A percentile compares a stretch with the other conserved stretches of the same genome.
Evolutionary conservation across 805 yeast species (phyloP).

Genomic region (Clavispora phyllophila): DNA sequence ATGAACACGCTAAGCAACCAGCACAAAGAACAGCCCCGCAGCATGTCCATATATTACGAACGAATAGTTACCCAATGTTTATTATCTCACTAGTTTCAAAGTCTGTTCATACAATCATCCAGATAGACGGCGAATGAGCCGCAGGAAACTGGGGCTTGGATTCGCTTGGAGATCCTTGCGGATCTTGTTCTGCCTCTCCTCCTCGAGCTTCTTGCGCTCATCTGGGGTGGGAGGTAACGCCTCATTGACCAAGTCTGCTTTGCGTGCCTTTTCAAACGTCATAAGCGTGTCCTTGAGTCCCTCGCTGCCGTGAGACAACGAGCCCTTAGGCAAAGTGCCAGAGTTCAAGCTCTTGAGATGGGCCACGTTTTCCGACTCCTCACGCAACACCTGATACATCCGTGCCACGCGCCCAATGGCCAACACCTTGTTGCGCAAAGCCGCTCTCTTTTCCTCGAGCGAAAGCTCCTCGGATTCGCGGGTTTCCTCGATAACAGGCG

Average conservation of each 20-base stretch:
- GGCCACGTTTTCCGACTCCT: slow-evolving; percentile 81
- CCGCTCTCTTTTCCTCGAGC: slow-evolving; percentile 37
- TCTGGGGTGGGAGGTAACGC: slow-evolving; percentile 77
- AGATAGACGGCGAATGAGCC: slow-evolving; percentile 34
- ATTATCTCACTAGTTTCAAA: too few relatives aligned
- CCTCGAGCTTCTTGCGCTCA: slow-evolving; percentile 44
- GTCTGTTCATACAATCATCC: too few relatives aligned
- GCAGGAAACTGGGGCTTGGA: slow-evolving; percentile 34
- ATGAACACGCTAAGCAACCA: too few relatives aligned
- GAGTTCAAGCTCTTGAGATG: slow-evolving; percentile 69
- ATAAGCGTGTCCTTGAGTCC: slow-evolving; percentile 66
- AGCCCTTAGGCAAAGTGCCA: slow-evolving; percentile 81
- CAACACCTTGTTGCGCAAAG: slow-evolving; percentile 78
- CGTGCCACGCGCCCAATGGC: slow-evolving; percentile 96
- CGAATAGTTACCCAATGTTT: too few relatives aligned
- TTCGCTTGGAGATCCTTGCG: slow-evolving; percentile 27
- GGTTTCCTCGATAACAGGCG: slow-evolving; percentile 3
- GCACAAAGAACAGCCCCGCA: too few relatives aligned
- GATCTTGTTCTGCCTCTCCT: slow-evolving; percentile 42
- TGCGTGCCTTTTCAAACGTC: slow-evolving; percentile 78
- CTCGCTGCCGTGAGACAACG: slow-evolving; percentile 76
- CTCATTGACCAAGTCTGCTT: slow-evolving; percentile 78
- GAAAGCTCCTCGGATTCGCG: slow-evolving; percentile 16
- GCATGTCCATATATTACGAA: too few relatives aligned
- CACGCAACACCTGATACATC: slow-evolving; percentile 83